phyloP scores from a whole-genome alignment of 2,329 filamentous ascomycete species.

The Epichloe amarillans region DNA sequence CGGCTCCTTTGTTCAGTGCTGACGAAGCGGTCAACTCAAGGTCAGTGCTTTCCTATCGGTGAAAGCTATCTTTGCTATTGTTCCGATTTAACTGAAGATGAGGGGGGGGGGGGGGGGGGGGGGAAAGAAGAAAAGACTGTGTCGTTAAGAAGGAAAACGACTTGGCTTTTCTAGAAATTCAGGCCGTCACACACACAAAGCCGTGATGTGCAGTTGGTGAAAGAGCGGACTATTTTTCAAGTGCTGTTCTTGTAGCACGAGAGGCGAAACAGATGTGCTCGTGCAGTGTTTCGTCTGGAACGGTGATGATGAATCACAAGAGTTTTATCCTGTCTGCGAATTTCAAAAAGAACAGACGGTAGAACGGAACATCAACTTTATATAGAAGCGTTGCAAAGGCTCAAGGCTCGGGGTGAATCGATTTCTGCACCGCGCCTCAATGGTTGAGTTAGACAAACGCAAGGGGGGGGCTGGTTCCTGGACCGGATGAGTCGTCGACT shows the following conservation, averaged over 20 bases:
- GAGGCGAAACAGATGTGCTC: neutral
- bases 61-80: neutral
- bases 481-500: neutral
- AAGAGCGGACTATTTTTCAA: neutral
- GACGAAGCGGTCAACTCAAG: neutral
- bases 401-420: neutral
- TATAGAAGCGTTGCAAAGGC: conserved; percentile 3
- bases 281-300: neutral
- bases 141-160: neutral
- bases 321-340: neutral
- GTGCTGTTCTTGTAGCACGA: neutral
- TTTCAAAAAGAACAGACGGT: neutral
- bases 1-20: conserved; percentile 1
- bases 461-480: conserved; percentile 7
- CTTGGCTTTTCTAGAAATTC: neutral
- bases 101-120: neutral
- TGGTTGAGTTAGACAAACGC: conserved; percentile 4
- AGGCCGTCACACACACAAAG: neutral
- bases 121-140: neutral
- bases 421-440: conserved; percentile 3
- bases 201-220: neutral
- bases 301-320: neutral
- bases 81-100: neutral
- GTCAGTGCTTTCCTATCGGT: neutral
- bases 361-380: conserved; percentile 3